Conservation (phyloP, 345 rosid genomes). For the Aquilaria malaccensis region DNA sequence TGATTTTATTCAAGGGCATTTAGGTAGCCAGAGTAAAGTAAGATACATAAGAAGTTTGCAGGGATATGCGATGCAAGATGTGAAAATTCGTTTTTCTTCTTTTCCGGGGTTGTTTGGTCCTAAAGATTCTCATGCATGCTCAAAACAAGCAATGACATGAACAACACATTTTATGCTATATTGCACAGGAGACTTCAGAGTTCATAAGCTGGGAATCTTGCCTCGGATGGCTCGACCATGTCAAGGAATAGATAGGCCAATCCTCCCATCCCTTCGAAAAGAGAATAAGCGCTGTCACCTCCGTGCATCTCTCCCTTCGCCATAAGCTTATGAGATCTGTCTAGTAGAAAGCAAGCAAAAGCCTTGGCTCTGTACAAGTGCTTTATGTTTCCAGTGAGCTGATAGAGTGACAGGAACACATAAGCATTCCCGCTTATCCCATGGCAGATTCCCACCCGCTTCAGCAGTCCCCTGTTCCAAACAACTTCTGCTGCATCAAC, state of each 20-base stretch:
- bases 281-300: conserved; percentile 53
- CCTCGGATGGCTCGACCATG: conserved; percentile 41
- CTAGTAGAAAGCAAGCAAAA: conserved; percentile 59
- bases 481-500: conserved; percentile 55
- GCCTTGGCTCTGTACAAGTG: conserved; percentile 59
- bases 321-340: conserved; percentile 42
- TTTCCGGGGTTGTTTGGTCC: no score
- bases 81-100: no score
- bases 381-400: conserved; percentile 39
- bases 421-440: conserved; percentile 65
- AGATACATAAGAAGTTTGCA: no score
- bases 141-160: no score
- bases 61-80: no score
- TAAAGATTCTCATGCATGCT: no score
- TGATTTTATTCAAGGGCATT: no score
- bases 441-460: conserved; percentile 68
- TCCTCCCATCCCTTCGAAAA: conserved; percentile 66
- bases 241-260: conserved; percentile 58
- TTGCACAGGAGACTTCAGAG: conserved; percentile 14
- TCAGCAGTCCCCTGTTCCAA: conserved; percentile 62
- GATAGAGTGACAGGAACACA: conserved; percentile 50
- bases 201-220: conserved; percentile 61
- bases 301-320: conserved; percentile 57
- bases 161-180: no score
- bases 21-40: no score